phyloP scores from a whole-genome alignment of 352 stramenopile genomes.

The Phytophthora lateralis region DNA sequence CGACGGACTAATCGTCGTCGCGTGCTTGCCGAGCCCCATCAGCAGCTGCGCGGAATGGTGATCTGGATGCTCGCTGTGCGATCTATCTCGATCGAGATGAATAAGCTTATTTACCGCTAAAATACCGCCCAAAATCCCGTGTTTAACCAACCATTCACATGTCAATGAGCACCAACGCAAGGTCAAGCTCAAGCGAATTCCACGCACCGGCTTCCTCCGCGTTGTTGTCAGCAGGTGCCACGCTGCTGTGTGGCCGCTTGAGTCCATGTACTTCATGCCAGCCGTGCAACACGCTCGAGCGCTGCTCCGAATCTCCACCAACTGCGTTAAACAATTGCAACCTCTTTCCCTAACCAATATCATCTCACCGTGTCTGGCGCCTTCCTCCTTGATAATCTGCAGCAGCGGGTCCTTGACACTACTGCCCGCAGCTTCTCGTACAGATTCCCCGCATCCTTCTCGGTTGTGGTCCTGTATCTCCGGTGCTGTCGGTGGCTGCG shows the following conservation, averaged over 20 bases:
- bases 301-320: slow-evolving; percentile 37
- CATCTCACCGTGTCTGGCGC: slow-evolving; percentile 23
- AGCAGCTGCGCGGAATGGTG: slow-evolving; percentile 62
- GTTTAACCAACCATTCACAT: neutral
- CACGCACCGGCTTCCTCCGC: slow-evolving; percentile 29
- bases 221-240: slow-evolving; percentile 22
- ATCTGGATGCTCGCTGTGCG: slow-evolving; percentile 33
- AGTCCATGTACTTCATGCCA: slow-evolving; percentile 1
- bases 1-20: slow-evolving; percentile 25
- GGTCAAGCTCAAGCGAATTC: neutral
- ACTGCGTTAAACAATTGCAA: slow-evolving; percentile 26
- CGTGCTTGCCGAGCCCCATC: slow-evolving; percentile 52
- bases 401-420: slow-evolving; percentile 19
- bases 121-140: neutral
- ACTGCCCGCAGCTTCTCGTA: no score
- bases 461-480: slow-evolving; percentile 13
- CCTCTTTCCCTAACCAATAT: neutral
- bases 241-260: slow-evolving; percentile 37
- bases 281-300: slow-evolving; percentile 10
- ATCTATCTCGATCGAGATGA: slow-evolving; percentile 22
- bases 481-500: slow-evolving; percentile 7
- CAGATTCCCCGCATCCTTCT: slow-evolving; percentile 6
- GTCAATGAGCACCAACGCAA: slow-evolving; percentile 11
- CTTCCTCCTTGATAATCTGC: slow-evolving; percentile 32
- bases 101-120: slow-evolving; percentile 41